Evolutionary conservation across 1,139 yeast species (phyloP).

Genomic region (Petasospora rhodanensis): DNA sequence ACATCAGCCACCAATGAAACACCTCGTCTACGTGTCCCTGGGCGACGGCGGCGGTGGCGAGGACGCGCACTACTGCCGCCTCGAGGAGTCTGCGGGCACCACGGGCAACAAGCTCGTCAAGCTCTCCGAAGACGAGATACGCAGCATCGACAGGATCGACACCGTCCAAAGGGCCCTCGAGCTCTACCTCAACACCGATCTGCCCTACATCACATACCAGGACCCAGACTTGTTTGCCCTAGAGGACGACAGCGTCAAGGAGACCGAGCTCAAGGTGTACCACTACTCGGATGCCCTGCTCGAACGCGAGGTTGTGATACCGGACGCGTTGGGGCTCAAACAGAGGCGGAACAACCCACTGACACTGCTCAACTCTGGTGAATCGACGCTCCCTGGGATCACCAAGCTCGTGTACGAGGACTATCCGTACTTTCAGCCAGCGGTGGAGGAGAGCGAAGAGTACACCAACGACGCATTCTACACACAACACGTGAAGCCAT

Average conservation of each 20-base stretch:
- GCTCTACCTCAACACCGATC: conserved; percentile 15
- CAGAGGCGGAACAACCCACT: conserved; percentile 4
- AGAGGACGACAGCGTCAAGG: conserved; percentile 11
- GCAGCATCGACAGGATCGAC: too few species aligned
- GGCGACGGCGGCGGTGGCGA: too few species aligned
- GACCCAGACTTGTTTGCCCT: conserved; percentile 20
- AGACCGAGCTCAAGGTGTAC: conserved; percentile 10
- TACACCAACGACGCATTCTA: conserved; percentile 14
- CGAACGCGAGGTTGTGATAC: conserved; percentile 20
- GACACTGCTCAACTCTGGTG: too few species aligned
- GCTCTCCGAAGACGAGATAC: too few species aligned
- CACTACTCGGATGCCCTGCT: conserved; percentile 16
- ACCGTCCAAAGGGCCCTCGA: too few species aligned
- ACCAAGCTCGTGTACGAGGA: conserved; percentile 22
- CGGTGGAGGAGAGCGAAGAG: conserved; percentile 13
- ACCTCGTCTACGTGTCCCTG: too few species aligned
- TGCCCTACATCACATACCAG: conserved; percentile 21
- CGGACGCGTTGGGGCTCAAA: conserved; percentile 19
- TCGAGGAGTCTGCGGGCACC: too few species aligned
- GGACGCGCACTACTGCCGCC: too few species aligned
- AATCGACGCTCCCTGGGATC: conserved; percentile 17
- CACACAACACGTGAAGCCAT: conserved; percentile 8
- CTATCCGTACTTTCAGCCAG: conserved; percentile 24
- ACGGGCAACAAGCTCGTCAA: too few species aligned
- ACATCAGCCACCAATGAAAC: too few species aligned